Percentiles rank a stretch among this genome's conserved stretches.
These are phyloP conservation scores for Quercus dentata DNA, from an alignment of 306 rosid species.

Conservation along the genomic window DNA sequence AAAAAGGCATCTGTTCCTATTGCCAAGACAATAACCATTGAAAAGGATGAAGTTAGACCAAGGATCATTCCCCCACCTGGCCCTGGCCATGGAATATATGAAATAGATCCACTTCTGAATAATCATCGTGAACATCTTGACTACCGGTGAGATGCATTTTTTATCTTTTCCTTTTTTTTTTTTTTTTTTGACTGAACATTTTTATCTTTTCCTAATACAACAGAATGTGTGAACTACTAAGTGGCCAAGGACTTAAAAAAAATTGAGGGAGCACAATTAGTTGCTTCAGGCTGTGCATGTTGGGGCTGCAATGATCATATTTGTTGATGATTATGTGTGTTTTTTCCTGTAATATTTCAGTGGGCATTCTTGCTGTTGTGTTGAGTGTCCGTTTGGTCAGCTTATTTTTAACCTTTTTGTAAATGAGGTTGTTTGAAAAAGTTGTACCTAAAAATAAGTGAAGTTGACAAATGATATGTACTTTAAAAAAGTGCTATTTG, in stretches of 20 bases:
- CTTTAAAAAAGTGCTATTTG: no score
- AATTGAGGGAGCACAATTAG: not conserved
- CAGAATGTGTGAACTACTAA: slow-evolving; percentile 9
- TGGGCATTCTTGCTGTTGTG: not conserved
- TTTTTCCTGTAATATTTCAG: not conserved
- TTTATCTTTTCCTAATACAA: not conserved
- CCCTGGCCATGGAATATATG: slow-evolving; percentile 72
- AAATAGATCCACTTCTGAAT: slow-evolving; percentile 65
- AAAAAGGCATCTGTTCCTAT: slow-evolving; percentile 38
- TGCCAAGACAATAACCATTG: slow-evolving; percentile 22
- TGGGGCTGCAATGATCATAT: not conserved
- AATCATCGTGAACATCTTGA: slow-evolving; percentile 65
- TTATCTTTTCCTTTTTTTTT: not conserved
- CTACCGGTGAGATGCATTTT: slow-evolving; percentile 68
- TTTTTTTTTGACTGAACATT: not conserved
- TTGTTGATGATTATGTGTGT: not conserved
- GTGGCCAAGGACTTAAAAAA: slow-evolving; percentile 7
- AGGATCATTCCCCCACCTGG: slow-evolving; percentile 74
- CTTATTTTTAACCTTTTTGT: no score
- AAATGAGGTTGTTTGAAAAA: no score
- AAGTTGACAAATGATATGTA: no score
- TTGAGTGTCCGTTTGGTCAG: not conserved
- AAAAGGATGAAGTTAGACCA: slow-evolving; percentile 27
- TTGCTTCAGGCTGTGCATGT: slow-evolving; percentile 10
- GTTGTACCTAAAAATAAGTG: no score